phyloP scores from a whole-genome alignment of 2,329 filamentous ascomycete genomes.

The Septoria petroselini region DNA sequence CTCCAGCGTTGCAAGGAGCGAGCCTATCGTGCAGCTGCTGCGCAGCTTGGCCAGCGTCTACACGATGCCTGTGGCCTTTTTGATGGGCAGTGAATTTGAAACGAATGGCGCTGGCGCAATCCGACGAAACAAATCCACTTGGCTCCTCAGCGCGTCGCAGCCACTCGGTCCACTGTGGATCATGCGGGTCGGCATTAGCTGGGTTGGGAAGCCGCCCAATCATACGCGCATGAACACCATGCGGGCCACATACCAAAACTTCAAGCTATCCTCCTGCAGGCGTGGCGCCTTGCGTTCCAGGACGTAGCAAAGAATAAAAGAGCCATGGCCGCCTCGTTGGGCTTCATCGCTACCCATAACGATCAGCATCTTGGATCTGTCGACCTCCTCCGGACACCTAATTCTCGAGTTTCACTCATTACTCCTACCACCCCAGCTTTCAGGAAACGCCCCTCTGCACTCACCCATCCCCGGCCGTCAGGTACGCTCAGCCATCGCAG shows the following conservation, averaged over 20 bases:
- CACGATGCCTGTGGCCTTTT: conserved; percentile 15
- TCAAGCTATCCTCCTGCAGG: conserved; percentile 21
- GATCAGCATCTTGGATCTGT: conserved; percentile 12
- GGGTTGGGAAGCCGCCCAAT: conserved; percentile 19
- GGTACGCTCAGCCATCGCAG: conserved; percentile 21
- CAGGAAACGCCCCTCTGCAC: conserved; percentile 24
- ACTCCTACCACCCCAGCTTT: conserved; percentile 18
- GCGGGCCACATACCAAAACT: conserved; percentile 21
- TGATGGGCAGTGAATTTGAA: conserved; percentile 19
- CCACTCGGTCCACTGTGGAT: conserved; percentile 12
- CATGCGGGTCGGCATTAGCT: conserved; percentile 19
- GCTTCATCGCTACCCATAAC: conserved; percentile 15
- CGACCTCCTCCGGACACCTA: conserved; percentile 14
- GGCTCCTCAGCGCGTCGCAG: conserved; percentile 13
- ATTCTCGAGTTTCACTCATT: conserved; percentile 18
- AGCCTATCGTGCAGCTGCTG: conserved; percentile 16
- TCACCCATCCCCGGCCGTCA: conserved; percentile 20
- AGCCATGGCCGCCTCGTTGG: conserved; percentile 6
- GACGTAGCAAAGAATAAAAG: conserved; percentile 15
- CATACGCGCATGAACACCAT: conserved; percentile 1
- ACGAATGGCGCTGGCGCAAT: conserved; percentile 18
- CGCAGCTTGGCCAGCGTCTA: conserved; percentile 21
- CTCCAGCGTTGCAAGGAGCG: neutral
- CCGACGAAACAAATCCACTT: conserved; percentile 15
- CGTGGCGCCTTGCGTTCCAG: conserved; percentile 16